Percentiles rank a stretch among this genome's conserved stretches.
These are phyloP conservation scores for Fusarium duplospermum DNA, from an alignment of 2,329 filamentous ascomycete genomes.

Conservation along the genomic window DNA sequence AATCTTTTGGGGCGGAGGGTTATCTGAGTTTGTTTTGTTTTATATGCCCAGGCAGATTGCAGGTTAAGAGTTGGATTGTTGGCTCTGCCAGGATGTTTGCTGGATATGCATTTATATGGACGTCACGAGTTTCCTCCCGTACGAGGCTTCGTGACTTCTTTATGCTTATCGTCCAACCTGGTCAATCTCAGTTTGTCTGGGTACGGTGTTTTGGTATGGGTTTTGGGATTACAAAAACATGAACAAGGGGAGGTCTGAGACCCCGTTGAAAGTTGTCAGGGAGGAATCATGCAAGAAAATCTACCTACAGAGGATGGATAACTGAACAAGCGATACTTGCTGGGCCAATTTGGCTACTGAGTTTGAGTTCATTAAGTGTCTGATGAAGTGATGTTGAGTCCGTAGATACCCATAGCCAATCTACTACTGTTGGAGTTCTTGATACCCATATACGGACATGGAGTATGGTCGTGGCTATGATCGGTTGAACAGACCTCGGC, in stretches of 20 bases:
- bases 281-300: slow-evolving; percentile 27
- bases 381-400: background rate
- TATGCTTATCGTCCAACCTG: background rate
- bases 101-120: background rate
- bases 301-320: slow-evolving; percentile 34
- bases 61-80: background rate
- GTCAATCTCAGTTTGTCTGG: slow-evolving; percentile 1
- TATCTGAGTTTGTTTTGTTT: slow-evolving; percentile 20
- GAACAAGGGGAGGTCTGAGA: slow-evolving; percentile 20
- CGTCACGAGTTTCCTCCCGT: background rate
- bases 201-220: slow-evolving; percentile 34
- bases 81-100: background rate
- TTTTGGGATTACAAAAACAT: slow-evolving; percentile 34
- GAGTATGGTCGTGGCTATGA: background rate
- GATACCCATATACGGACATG: background rate
- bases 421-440: too few species aligned
- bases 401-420: background rate
- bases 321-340: slow-evolving; percentile 22
- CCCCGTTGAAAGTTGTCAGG: slow-evolving; percentile 13
- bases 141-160: background rate
- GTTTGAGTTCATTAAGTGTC: background rate
- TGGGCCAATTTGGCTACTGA: slow-evolving; percentile 15
- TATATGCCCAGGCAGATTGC: slow-evolving; percentile 12
- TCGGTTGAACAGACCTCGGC: too few species aligned
- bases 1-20: slow-evolving; percentile 26